A percentile compares a stretch with the other conserved stretches of the same genome.
Evolutionary conservation across 352 stramenopile species (phyloP).

Genomic region (Globisporangium parvum): DNA sequence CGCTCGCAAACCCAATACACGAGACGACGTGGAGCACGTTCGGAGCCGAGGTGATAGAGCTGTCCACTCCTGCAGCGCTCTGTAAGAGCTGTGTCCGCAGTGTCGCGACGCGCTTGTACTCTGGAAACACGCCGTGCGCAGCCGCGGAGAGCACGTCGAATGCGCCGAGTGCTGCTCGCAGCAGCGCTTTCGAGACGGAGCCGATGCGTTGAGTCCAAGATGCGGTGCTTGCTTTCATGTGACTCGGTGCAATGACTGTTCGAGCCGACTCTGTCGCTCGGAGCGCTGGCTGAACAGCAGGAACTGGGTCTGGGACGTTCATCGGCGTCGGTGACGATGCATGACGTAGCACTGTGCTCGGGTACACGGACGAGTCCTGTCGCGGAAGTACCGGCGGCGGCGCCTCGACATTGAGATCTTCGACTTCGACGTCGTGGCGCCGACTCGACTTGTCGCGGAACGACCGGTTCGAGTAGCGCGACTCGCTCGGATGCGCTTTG

Average conservation of each 20-base stretch:
- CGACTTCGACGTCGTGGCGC: constrained; percentile 16
- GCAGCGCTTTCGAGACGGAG: not conserved
- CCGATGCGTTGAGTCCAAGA: not conserved
- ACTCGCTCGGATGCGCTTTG: constrained; percentile 25
- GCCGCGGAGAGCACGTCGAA: not conserved
- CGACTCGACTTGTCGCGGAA: constrained; percentile 19
- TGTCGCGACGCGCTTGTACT: not conserved
- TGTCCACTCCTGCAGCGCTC: not conserved
- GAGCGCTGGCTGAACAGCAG: not conserved
- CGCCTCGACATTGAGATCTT: constrained; percentile 7
- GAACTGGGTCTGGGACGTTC: not conserved
- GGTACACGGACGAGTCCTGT: constrained; percentile 10
- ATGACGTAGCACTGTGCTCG: not conserved
- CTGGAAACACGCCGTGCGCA: not conserved
- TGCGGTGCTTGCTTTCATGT: not conserved
- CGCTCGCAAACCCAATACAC: not conserved
- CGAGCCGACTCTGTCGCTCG: not conserved
- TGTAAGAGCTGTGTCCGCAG: not conserved
- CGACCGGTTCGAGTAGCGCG: constrained; percentile 30
- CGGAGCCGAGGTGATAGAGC: not conserved
- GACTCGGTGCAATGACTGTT: not conserved
- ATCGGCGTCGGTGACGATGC: not conserved
- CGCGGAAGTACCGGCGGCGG: not conserved
- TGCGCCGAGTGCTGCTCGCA: not conserved
- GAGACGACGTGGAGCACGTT: not conserved